Conservation (phyloP, 805 yeast species). For the Clavispora asparagi region DNA sequence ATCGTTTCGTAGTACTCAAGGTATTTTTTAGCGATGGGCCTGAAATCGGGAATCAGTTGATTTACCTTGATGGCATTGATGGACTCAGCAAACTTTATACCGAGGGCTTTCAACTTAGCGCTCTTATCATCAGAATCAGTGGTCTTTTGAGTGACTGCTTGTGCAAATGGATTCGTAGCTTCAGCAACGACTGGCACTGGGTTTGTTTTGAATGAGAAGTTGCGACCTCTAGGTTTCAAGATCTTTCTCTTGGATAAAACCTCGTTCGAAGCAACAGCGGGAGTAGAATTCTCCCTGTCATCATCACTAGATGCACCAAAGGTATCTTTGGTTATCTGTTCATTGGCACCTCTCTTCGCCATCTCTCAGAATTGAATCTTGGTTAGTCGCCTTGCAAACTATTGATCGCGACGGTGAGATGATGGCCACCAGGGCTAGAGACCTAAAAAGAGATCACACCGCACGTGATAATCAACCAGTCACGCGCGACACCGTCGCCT, state of each 20-base stretch:
- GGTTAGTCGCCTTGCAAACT: background rate
- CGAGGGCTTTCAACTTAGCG: constrained; percentile 59
- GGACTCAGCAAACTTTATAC: constrained; percentile 50
- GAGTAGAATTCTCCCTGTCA: constrained; percentile 29
- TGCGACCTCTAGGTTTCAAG: constrained; percentile 45
- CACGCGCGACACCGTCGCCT: background rate
- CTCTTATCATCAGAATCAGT: constrained; percentile 25
- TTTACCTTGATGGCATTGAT: constrained; percentile 35
- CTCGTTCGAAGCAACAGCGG: constrained; percentile 46
- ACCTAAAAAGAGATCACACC: constrained; percentile 8
- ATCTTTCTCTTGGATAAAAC: constrained; percentile 68
- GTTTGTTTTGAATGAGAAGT: constrained; percentile 3
- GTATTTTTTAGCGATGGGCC: constrained; percentile 55
- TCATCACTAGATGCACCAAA: constrained; percentile 10
- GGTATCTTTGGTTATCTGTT: constrained; percentile 58
- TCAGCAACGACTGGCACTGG: background rate
- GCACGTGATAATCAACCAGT: constrained; percentile 4
- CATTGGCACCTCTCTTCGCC: constrained; percentile 66
- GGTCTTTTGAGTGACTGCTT: background rate
- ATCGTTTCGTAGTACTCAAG: constrained; percentile 44
- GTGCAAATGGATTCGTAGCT: background rate
- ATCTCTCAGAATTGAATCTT: constrained; percentile 19
- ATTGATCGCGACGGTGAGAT: background rate
- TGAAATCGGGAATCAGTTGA: constrained; percentile 33
- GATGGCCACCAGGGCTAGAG: constrained; percentile 8